Base-by-base conservation (phyloP, 2,329 filamentous ascomycete species). In the Aureobasidium namibiae region DNA sequence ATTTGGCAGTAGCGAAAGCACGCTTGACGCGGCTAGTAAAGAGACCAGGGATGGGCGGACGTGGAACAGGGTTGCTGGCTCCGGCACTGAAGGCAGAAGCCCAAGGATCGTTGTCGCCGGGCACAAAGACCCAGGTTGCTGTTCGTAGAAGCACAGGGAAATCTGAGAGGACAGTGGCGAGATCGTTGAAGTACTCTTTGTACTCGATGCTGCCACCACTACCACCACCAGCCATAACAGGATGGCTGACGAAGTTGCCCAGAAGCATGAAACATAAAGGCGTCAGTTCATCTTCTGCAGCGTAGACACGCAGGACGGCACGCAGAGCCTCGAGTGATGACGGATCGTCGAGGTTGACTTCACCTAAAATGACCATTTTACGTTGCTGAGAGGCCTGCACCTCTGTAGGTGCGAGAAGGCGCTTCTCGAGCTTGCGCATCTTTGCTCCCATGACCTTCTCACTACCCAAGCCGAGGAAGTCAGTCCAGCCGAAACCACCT, bases 31-130 rank as follows among this genome's bases (percentile, higher is more conserved):
- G 82, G 33, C 86, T 92, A 0, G 92, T 97, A 74, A 99, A 99
- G 65, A 96, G 77, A 7, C 92, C 88, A 1, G 94, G 94, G 2
- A 99, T 82, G 0, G 81, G 75, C 64, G 87, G 86, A 10, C 87
- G 76, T 0, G 90, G 90, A 11, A 92, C 69, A 0, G 86, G 82
- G 0, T 83, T 82, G 0, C 87, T 84, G 1, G 88, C 86, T 4
- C 90, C 90, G 1, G 85, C 86, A 0, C 84, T 84, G 70, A 95
- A 96, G 2, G 91, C 82, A 0, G 90, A 95, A 5, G 87, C 84
- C 94, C 94, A 99, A n/a, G 90, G 92, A 71, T 99, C 94, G 70
- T 96, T 95, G 74, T 97, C 92, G 31, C 94, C 94, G 0, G 94
- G 94, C 0, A 97, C 88, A 69, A 99, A 96, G 33, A 96, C 79